Percentiles rank a stretch among this genome's conserved stretches.
Conservation (phyloP, 352 stramenopile genomes). For the Aphanomyces cochlioides region DNA sequence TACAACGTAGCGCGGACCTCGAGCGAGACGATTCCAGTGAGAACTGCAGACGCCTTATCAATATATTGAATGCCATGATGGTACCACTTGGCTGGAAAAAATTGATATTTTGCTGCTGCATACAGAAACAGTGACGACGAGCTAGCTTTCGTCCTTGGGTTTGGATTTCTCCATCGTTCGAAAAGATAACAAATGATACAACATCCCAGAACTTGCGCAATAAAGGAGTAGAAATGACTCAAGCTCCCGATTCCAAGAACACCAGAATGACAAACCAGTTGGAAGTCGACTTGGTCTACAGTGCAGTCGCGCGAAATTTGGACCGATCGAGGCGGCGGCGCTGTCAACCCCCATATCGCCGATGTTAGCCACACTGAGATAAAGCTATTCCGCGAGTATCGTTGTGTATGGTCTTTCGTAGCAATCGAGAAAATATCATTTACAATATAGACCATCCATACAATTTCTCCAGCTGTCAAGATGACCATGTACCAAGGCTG, state of each 20-base stretch:
- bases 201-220: not conserved
- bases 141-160: not conserved
- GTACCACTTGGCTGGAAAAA: not conserved
- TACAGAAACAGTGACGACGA: constrained; percentile 15
- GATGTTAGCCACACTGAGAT: not conserved
- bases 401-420: not conserved
- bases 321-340: not conserved
- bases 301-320: not conserved
- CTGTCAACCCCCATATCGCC: not conserved
- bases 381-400: not conserved
- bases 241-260: constrained; percentile 12
- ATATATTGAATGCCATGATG: not conserved
- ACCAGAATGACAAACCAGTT: constrained; percentile 1
- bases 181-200: constrained; percentile 1
- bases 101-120: constrained; percentile 11
- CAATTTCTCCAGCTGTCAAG: not conserved
- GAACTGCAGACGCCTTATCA: constrained; percentile 5
- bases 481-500: not conserved
- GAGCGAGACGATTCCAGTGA: constrained; percentile 6
- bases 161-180: not conserved
- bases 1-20: not conserved
- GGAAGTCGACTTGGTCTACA: constrained; percentile 13
- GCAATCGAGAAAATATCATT: not conserved
- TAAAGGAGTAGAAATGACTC: not conserved
- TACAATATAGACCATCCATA: constrained; percentile 4